Base-by-base conservation (phyloP, 2,329 filamentous ascomycete species). In the Pestalotiopsis sp. region DNA sequence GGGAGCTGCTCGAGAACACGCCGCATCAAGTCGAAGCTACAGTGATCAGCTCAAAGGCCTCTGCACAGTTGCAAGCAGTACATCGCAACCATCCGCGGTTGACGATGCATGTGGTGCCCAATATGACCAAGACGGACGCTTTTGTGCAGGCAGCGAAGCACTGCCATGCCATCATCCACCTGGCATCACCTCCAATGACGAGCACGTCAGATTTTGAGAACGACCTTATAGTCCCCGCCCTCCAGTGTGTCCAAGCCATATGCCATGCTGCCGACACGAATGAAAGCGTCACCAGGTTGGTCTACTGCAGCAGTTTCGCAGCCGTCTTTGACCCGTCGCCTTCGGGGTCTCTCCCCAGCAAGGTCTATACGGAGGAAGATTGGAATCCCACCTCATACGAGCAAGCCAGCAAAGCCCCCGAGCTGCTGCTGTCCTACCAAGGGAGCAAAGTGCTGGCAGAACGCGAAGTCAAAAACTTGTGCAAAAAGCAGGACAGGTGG, bases 221-320 rank as follows among this genome's bases (percentile, higher is more conserved):
- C 49, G 82, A 84, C 57, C 75, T 86, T 0, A 77, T 86, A 2
- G 67, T 78, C 4, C 84, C 84, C 0, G 83, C 84, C 1, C 82
- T 86, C 38, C 82, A 83, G 56, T 83, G 84, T 2, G 81, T 84
- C 2, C 77, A 75, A 4, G 79, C 82, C 0, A 77, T 86, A 20
- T 57, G 63, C 31, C 73, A 86, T 9, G 75, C 76, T 4, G 80
- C 81, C 1, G 73, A 75, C 4, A 57, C 69, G 4, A 71, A 70
- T 36, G 68, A 72, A 0, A 70, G 65, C 1, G 72, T 81, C 39
- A 74, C 70, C 13, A 77, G 79, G 5, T 58, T 83, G 45, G 80
- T 90, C 59, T 86, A 92, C 71, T 92, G 90, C 0, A 91, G 89
- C 3, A 92, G 89, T 2, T 92, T 92, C 73, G 90, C 90, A n/a